These are phyloP conservation scores for Colletotrichum viniferum DNA, from an alignment of 2,329 filamentous ascomycete genomes.

Conservation along the genomic window DNA sequence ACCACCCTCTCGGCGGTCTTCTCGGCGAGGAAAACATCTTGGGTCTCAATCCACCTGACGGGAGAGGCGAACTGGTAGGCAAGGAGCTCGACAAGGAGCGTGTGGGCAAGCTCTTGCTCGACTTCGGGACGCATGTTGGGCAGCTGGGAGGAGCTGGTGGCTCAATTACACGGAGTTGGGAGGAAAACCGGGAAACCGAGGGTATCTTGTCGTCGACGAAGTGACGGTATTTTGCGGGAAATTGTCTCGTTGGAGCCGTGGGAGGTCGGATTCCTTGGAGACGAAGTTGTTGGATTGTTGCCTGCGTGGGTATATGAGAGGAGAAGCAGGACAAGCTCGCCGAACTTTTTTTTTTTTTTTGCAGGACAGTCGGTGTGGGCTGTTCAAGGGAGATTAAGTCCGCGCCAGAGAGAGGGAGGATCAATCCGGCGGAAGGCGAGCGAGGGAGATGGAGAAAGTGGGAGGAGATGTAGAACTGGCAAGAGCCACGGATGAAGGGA, in stretches of 20 bases:
- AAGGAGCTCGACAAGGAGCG: constrained; percentile 95
- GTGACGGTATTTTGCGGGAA: not conserved
- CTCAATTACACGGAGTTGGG: constrained; percentile 21
- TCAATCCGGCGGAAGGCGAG: constrained; percentile 13
- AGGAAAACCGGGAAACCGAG: constrained; percentile 21
- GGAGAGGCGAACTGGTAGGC: constrained; percentile 99
- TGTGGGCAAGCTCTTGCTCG: constrained; percentile 99
- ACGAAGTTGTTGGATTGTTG: not conserved
- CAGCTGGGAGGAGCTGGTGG: constrained; percentile 21
- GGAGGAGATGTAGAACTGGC: not conserved
- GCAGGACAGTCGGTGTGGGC: constrained; percentile 1
- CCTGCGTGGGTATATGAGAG: constrained; percentile 17
- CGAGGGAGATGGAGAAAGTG: constrained; percentile 18
- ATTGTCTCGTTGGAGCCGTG: constrained; percentile 10
- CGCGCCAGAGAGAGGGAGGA: constrained; percentile 21
- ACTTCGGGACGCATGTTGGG: constrained; percentile 92
- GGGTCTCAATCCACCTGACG: constrained; percentile 99
- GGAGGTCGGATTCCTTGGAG: constrained; percentile 5
- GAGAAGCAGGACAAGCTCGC: constrained; percentile 16
- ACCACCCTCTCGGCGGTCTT: constrained; percentile 97
- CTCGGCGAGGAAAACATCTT: constrained; percentile 98
- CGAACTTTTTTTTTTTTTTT: not conserved
- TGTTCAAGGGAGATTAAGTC: constrained; percentile 21
- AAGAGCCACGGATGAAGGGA: constrained; percentile 18
- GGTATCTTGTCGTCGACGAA: constrained; percentile 17